Conservation (phyloP, 139 green algal species). For the Chlamydomonas incerta region DNA sequence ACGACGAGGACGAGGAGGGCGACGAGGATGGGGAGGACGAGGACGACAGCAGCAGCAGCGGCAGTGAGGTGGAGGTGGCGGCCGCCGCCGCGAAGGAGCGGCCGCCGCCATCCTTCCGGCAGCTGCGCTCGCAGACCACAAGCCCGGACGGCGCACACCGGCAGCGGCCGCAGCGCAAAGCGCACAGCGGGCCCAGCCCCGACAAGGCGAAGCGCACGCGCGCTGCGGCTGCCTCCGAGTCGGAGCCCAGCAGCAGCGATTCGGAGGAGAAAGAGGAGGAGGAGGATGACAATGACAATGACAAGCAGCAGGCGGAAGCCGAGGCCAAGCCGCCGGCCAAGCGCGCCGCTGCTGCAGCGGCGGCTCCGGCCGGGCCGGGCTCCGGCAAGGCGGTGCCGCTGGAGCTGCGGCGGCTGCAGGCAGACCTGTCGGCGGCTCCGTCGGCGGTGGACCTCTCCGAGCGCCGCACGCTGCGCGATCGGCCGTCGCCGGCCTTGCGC, state of each 20-base stretch:
- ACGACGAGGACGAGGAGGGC: not conserved
- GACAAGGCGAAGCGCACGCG: too few species aligned
- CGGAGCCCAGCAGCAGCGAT: not conserved
- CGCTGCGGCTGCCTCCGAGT: too few species aligned
- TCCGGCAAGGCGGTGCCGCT: not conserved
- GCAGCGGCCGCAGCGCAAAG: too few species aligned
- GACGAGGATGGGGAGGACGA: not conserved
- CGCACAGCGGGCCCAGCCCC: too few species aligned
- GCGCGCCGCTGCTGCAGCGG: not conserved
- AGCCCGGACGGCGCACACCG: too few species aligned
- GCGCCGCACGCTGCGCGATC: slow-evolving; percentile 1
- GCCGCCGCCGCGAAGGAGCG: too few species aligned
- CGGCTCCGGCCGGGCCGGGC: not conserved
- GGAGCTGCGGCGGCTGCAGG: slow-evolving; percentile 32
- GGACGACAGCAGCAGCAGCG: not conserved
- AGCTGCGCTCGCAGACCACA: too few species aligned
- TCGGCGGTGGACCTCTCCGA: not conserved
- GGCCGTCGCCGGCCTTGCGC: not conserved
- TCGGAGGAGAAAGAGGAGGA: not conserved
- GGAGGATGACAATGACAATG: not conserved
- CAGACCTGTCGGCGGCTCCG: not conserved
- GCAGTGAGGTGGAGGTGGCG: not conserved
- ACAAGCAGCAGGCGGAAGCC: not conserved
- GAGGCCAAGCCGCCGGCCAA: not conserved
- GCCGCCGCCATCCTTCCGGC: too few species aligned